phyloP scores from a whole-genome alignment of 768 basidiomycete species.

The Trametes punicea region DNA sequence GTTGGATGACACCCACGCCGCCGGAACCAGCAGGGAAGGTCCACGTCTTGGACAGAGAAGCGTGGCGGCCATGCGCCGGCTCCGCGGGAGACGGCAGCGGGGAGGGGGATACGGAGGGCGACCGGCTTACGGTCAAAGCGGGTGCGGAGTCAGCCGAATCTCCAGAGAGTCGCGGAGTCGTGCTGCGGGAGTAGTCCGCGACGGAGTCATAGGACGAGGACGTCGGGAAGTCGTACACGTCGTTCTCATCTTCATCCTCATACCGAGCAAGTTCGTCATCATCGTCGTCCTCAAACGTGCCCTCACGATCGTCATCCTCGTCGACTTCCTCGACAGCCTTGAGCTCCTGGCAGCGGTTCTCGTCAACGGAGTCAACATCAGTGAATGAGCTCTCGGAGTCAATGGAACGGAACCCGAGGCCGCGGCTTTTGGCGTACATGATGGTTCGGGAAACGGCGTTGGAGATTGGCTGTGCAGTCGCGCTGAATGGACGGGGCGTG shows the following conservation, averaged over 20 bases:
- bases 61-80: constrained; percentile 30
- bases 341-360: constrained; percentile 31
- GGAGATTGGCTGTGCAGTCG: constrained; percentile 11
- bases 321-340: constrained; percentile 59
- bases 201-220: constrained; percentile 30
- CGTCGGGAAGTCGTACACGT: constrained; percentile 44
- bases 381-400: constrained; percentile 65
- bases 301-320: constrained; percentile 34
- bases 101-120: constrained; percentile 32
- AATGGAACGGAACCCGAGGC: constrained; percentile 53
- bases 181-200: constrained; percentile 28
- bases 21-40: constrained; percentile 42
- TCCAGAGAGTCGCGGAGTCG: constrained; percentile 29
- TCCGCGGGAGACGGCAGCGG: constrained; percentile 26
- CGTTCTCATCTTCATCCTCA: constrained; percentile 71
- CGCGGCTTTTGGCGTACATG: constrained; percentile 37
- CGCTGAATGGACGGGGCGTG: constrained; percentile 40
- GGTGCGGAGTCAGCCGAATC: constrained; percentile 20
- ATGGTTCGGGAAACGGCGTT: constrained; percentile 24
- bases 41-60: constrained; percentile 65
- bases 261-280: constrained; percentile 62
- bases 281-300: constrained; percentile 40
- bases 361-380: constrained; percentile 62
- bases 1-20: constrained; percentile 19
- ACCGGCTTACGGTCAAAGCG: constrained; percentile 22